phyloP scores from a whole-genome alignment of 768 basidiomycete genomes.

The Phylloporus rhodoxanthus region DNA sequence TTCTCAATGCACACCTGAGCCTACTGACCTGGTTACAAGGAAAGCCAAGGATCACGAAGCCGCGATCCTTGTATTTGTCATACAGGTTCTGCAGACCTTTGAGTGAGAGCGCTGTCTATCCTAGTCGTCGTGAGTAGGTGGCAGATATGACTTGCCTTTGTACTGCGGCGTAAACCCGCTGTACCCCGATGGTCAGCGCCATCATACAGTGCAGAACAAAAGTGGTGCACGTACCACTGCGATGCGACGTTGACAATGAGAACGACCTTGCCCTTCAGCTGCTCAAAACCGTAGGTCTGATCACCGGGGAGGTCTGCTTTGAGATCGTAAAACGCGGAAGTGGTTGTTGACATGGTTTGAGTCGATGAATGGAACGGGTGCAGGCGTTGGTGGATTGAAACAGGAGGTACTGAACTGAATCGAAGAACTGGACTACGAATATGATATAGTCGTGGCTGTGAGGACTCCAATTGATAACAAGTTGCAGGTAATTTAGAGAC shows the following conservation, averaged over 20 bases:
- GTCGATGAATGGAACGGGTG: conserved; percentile 13
- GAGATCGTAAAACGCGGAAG: conserved; percentile 55
- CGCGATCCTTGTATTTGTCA: conserved; percentile 74
- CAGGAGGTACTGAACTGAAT: not conserved
- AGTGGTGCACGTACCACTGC: conserved; percentile 41
- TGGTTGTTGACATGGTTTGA: conserved; percentile 21
- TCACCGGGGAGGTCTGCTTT: conserved; percentile 58
- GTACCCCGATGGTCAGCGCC: conserved; percentile 2
- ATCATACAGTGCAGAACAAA: not conserved
- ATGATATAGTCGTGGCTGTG: not conserved
- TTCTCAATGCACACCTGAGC: not conserved
- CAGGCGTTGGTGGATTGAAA: not conserved
- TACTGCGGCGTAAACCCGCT: conserved; percentile 86
- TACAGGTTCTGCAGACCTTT: conserved; percentile 74
- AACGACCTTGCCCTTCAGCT: conserved; percentile 72
- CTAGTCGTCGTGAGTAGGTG: not conserved
- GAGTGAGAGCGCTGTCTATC: not conserved
- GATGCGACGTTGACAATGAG: conserved; percentile 77
- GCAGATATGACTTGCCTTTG: conserved; percentile 40
- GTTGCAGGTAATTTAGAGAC: not conserved
- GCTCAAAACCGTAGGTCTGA: conserved; percentile 53
- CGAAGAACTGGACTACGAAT: not conserved
- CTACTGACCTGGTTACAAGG: conserved; percentile 76
- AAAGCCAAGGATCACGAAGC: conserved; percentile 79
- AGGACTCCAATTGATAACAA: not conserved